Conservation (phyloP, 257 asterid genomes). For the Fraxinus quadrangulata region DNA sequence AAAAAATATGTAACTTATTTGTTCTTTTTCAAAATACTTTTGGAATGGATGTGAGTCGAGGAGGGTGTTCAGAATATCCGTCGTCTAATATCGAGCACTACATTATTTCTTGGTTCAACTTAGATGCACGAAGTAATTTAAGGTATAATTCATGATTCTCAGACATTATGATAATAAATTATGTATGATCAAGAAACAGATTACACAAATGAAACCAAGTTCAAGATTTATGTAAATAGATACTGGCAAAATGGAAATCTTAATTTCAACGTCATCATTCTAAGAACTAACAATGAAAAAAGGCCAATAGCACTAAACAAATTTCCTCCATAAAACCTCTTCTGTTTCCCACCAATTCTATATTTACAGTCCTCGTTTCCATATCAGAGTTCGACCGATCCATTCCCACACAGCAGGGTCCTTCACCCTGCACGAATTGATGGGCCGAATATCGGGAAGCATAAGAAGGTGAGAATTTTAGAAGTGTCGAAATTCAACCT, state of each 20-base stretch:
- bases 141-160: conserved; percentile 8
- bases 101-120: neutral
- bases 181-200: conserved; percentile 24
- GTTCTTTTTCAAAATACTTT: too few species aligned
- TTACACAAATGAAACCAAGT: conserved; percentile 37
- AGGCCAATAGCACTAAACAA: conserved; percentile 28
- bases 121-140: neutral
- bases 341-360: conserved; percentile 37
- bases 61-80: too few species aligned
- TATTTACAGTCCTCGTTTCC: conserved; percentile 51
- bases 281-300: conserved; percentile 31
- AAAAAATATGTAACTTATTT: too few species aligned
- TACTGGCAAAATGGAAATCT: conserved; percentile 45
- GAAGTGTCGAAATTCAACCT: conserved; percentile 25
- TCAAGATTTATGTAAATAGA: conserved; percentile 32
- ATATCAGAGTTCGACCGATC: conserved; percentile 30
- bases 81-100: too few species aligned
- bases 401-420: conserved; percentile 26
- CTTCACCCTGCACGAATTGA: conserved; percentile 35
- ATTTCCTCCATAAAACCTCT: conserved; percentile 40
- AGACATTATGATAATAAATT: conserved; percentile 24
- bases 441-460: conserved; percentile 33
- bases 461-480: conserved; percentile 31
- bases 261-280: conserved; percentile 37
- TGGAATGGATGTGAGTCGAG: too few species aligned